These are phyloP conservation scores for Amoebophrya sp. DNA, from an alignment of 169 alveolate species.

Conservation along the genomic window DNA sequence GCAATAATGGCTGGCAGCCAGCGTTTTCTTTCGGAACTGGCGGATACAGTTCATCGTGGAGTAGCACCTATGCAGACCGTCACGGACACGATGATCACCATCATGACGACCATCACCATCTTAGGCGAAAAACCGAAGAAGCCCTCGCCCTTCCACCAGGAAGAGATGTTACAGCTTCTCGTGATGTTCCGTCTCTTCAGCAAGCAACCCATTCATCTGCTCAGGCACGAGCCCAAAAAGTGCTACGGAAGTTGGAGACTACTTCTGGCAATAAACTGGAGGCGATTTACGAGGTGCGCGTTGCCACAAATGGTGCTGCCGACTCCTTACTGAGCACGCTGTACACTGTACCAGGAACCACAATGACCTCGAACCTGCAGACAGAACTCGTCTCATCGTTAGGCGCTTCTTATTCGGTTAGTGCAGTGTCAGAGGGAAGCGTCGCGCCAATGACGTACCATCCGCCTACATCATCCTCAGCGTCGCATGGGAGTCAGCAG, in stretches of 20 bases:
- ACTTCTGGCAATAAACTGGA: background rate
- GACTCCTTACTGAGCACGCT: background rate
- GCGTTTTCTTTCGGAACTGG: too few species aligned
- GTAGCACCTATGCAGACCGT: too few species aligned
- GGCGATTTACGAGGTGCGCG: background rate
- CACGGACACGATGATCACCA: background rate
- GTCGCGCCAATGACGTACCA: background rate
- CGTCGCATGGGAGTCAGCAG: too few species aligned
- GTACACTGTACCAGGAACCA: background rate
- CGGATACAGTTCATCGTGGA: too few species aligned
- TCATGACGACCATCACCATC: background rate
- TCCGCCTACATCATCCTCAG: background rate
- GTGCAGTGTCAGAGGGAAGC: background rate
- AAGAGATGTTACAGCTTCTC: background rate
- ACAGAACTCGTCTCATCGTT: background rate
- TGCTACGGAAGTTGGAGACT: background rate
- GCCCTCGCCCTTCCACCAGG: background rate
- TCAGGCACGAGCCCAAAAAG: background rate
- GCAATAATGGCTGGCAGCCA: too few species aligned
- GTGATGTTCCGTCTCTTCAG: background rate
- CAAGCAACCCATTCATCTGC: background rate
- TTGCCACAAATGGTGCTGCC: background rate
- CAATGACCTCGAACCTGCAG: background rate
- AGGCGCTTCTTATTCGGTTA: background rate
- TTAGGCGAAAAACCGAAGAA: background rate